Conservation (phyloP, 148 eudicot genomes). For the Fagopyrum homotropicum region DNA sequence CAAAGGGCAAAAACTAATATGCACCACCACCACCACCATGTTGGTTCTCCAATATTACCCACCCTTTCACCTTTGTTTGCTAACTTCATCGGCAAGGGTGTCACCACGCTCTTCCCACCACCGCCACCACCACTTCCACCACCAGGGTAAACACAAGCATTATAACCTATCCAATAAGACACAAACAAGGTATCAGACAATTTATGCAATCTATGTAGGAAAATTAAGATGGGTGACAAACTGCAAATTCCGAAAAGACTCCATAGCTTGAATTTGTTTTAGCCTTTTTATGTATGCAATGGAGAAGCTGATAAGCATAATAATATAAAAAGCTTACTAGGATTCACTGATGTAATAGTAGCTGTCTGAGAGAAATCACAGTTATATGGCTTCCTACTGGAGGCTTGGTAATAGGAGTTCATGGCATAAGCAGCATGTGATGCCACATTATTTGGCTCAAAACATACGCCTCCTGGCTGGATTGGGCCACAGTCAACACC, state of each 20-base stretch:
- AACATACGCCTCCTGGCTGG: constrained; percentile 73
- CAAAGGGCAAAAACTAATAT: constrained; percentile 6
- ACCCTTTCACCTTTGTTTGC: constrained; percentile 6
- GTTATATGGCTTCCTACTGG: constrained; percentile 57
- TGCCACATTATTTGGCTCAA: constrained; percentile 51
- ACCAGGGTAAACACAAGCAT: constrained; percentile 45
- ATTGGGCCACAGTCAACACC: constrained; percentile 69
- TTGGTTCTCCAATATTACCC: not conserved
- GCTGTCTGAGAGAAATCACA: constrained; percentile 79
- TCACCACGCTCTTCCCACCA: not conserved
- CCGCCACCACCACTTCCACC: constrained; percentile 15
- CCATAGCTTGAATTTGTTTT: too few species aligned
- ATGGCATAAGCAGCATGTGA: constrained; percentile 79
- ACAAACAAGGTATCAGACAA: not conserved
- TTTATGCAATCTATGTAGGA: not conserved
- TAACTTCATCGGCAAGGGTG: not conserved
- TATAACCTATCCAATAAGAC: constrained; percentile 36
- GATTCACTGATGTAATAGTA: constrained; percentile 48
- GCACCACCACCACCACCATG: constrained; percentile 1
- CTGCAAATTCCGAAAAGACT: too few species aligned
- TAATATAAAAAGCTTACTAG: constrained; percentile 48
- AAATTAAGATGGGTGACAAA: not conserved
- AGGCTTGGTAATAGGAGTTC: constrained; percentile 65
- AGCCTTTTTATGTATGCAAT: not conserved
- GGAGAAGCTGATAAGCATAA: not conserved